Base-by-base conservation (phyloP, 148 eudicot genomes). In the Cornus suecica region DNA sequence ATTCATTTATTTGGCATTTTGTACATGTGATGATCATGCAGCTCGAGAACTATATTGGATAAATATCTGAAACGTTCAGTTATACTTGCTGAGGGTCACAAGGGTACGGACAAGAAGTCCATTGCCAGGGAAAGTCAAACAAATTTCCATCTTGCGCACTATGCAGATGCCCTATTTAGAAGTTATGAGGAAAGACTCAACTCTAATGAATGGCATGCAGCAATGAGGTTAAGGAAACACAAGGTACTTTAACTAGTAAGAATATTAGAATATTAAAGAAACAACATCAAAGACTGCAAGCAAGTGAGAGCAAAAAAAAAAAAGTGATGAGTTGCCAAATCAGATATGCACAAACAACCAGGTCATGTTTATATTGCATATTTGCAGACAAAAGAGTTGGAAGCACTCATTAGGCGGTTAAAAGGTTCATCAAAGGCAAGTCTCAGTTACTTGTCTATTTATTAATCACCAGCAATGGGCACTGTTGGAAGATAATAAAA, bases 131-230 rank as follows among this genome's bases (percentile, higher is more conserved):
- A 89, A 80, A 87, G 93, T 76, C 94, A 87, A 83, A 90, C 93
- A 66, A 90, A 91, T 85, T 95, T 95, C 71, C 99, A 95, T 88
- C 99, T 95, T 78, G 97, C 99, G 71, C 97, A 92, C 83, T 95
- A 95, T 83, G 90, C 94, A 30, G 99, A 95, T 88, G 93, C 92
- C 70, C 84, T 95, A 22, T 95, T 89, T 82, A 89, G 85, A 77
- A 91, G 86, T 77, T 91, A 90, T 81, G 99, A 95, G 84, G 97
- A 95, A 74, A 89, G 97, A 81, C 86, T 95, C 30, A 88, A 82
- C 75, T 95, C 99, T 42, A 91, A 83, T 63, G 99, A 95, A 76
- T 95, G 99, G 99, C 97, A 95, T 83, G 94, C 96, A 77, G 97
- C 97, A 75, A 80, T 95, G 92, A 92, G 94, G 28, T 77, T 95